Conservation (phyloP, 1,284 basidiomycete species). For the Ustilago curta region DNA sequence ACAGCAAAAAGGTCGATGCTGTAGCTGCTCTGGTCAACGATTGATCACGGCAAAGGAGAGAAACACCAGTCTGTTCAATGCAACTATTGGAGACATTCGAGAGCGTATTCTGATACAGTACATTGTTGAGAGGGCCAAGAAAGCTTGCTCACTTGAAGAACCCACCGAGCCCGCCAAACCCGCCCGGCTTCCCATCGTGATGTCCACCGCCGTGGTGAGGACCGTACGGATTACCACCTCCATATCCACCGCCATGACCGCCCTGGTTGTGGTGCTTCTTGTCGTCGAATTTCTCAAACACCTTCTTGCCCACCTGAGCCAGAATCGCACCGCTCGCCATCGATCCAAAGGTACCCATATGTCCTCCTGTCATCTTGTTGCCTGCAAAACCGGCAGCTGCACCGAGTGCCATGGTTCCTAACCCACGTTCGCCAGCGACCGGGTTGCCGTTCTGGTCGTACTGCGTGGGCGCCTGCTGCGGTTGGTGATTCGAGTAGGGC, state of each 20-base stretch:
- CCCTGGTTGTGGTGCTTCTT: conserved; percentile 37
- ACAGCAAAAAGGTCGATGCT: conserved; percentile 39
- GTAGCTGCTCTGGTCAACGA: conserved; percentile 34
- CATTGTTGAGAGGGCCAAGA: not conserved
- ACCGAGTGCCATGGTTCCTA: conserved; percentile 62
- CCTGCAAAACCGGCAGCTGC: conserved; percentile 55
- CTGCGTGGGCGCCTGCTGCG: conserved; percentile 39
- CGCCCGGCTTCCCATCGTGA: conserved; percentile 21
- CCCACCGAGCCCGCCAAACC: conserved; percentile 31
- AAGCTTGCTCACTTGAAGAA: conserved; percentile 38
- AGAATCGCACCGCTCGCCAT: conserved; percentile 54
- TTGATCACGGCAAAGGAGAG: too few species aligned
- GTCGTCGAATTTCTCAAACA: conserved; percentile 47
- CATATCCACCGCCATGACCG: conserved; percentile 10
- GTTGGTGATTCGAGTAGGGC: conserved; percentile 7
- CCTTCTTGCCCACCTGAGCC: conserved; percentile 59
- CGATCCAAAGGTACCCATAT: conserved; percentile 45
- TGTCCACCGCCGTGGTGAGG: conserved; percentile 19
- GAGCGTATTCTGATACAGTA: not conserved
- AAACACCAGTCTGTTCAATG: too few species aligned
- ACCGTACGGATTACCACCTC: conserved; percentile 36
- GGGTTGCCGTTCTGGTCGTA: conserved; percentile 61
- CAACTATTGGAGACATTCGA: too few species aligned
- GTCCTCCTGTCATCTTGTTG: conserved; percentile 56
- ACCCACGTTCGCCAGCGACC: conserved; percentile 55